Percentiles rank a stretch among this genome's conserved stretches.
Conservation (phyloP, 2,329 filamentous ascomycete species). For the Chrysoporthe deuterocubensis region DNA sequence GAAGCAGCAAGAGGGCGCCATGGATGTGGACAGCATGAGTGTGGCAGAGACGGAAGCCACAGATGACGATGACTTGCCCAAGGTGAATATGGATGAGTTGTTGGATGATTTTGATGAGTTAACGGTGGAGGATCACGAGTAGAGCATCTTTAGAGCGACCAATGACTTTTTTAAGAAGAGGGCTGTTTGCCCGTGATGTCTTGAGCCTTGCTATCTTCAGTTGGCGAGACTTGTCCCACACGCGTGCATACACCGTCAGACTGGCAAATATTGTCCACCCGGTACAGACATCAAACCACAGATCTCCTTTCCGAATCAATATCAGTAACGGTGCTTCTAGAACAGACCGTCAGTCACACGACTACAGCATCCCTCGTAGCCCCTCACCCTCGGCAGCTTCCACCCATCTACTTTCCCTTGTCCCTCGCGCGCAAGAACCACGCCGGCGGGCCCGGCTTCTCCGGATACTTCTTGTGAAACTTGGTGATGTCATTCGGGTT, state of each 20-base stretch:
- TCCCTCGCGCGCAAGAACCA: neutral
- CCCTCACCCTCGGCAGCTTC: no score
- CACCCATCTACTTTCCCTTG: neutral
- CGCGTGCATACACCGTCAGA: neutral
- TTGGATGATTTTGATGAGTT: conserved; percentile 94
- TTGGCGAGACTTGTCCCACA: neutral
- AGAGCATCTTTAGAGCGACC: neutral
- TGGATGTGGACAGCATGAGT: conserved; percentile 42
- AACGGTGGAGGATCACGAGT: conserved; percentile 61
- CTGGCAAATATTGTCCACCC: neutral
- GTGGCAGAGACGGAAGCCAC: conserved; percentile 43
- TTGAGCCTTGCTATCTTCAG: no score
- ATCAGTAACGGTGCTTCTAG: neutral
- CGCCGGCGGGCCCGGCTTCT: neutral
- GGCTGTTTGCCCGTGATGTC: no score
- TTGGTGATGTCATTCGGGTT: neutral
- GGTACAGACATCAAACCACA: neutral
- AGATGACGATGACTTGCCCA: conserved; percentile 68
- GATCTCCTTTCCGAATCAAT: neutral
- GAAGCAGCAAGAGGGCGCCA: conserved; percentile 44
- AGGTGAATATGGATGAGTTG: conserved; percentile 78
- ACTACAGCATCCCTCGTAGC: no score
- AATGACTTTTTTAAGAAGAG: neutral
- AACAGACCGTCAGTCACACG: neutral
- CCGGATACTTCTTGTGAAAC: neutral